Evolutionary conservation across 352 stramenopile species (phyloP), one percentile per base, ranked within the genome.

Genomic region (Thalassiosira hispida): DNA sequence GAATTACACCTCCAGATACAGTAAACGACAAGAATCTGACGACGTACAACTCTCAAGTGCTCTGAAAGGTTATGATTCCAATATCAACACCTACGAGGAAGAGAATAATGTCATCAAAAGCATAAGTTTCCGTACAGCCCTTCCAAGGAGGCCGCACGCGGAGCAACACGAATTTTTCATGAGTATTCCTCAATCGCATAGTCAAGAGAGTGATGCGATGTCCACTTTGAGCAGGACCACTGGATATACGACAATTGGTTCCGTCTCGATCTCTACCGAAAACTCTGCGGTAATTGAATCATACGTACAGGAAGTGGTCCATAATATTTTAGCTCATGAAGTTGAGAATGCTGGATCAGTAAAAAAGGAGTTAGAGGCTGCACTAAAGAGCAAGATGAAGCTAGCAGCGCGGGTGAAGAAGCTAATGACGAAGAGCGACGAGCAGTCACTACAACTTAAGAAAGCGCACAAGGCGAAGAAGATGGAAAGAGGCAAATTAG

Each of bases 311-410:
- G 44, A 44, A 27, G 18, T 77, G 23, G 68, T 77, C 7, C 42
- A 63, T 9, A 23, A 35, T 1, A 77, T 77, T 44, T 38, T 77
- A 6, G 35, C 47, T n/a, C 47, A 57, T 47, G 68, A 77, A 55
- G 38, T 70, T 9, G 52, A 63, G 18, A 68, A 63, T 42, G 60
- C 68, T 12, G 68, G 68, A 3, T 68, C 29, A 44, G 64, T 77
- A 33, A 77, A 69, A 20, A 77, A 77, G 38, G 68, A 63, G 31
- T 56, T 77, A 35, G 56, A 77, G 47, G 33, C 27, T 6, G 56
- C 68, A 25, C 18, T 77, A 5, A 56, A 70, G 18, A 68, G 22
- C 14, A 77, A 77, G 60, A 38, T 63, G 9, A 61, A 46, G 3
- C 68, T 77, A 27, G 40, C 69, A 33, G 33, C 46, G 33, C 31